Conservation (phyloP, 1,284 basidiomycete genomes). For the Bjerkandera adusta region DNA sequence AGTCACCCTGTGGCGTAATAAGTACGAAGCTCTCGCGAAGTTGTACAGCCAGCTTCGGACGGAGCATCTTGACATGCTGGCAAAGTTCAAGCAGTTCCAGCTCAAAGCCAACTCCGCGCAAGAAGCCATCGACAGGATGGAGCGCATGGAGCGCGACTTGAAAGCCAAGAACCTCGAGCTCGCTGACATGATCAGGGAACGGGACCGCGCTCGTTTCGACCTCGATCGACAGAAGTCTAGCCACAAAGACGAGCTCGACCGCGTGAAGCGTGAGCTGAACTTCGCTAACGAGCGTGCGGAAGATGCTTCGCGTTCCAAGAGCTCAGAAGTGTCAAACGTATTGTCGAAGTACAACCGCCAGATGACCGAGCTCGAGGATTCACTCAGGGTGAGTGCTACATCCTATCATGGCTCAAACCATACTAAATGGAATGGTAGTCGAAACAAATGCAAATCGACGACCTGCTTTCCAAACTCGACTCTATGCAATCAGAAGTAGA, state of each 20-base stretch:
- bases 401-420: not conserved
- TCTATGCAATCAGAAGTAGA: constrained; percentile 75
- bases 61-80: constrained; percentile 96
- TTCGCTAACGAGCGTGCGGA: constrained; percentile 99
- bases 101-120: constrained; percentile 98
- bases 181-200: constrained; percentile 98
- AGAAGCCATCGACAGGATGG: constrained; percentile 99
- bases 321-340: constrained; percentile 87
- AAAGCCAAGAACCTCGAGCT: constrained; percentile 98
- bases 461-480: constrained; percentile 80
- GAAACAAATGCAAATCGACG: constrained; percentile 95
- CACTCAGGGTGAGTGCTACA: constrained; percentile 67
- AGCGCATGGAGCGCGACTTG: constrained; percentile 97
- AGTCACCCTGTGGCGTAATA: constrained; percentile 96
- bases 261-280: constrained; percentile 87
- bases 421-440: constrained; percentile 43
- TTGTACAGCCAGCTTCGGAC: constrained; percentile 97
- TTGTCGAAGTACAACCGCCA: constrained; percentile 96
- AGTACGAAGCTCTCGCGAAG: constrained; percentile 98
- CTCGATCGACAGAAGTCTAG: constrained; percentile 93
- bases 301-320: constrained; percentile 90
- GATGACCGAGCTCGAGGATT: constrained; percentile 92
- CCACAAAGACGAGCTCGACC: constrained; percentile 95
- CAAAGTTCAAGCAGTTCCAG: constrained; percentile 97
- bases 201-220: constrained; percentile 95